phyloP scores from a whole-genome alignment of 2,329 filamentous ascomycete genomes.

The Plectosphaerella cucumerina region DNA sequence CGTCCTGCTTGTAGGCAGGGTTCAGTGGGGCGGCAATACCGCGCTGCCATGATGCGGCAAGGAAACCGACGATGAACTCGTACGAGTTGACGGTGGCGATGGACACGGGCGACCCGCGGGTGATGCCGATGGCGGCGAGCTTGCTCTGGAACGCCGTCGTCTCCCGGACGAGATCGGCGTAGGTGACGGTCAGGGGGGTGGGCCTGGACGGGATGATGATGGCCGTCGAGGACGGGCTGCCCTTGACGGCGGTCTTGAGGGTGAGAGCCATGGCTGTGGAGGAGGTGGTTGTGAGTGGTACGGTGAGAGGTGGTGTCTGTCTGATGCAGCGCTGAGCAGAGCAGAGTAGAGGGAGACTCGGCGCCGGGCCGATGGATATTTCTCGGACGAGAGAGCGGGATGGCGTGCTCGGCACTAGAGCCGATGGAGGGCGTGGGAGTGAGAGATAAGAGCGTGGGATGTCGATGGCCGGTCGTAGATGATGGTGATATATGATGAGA shows the following conservation, averaged over 20 bases:
- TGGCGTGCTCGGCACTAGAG: constrained; percentile 1
- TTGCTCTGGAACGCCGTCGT: constrained; percentile 70
- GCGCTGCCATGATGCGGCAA: constrained; percentile 81
- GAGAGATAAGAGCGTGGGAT: too few species aligned
- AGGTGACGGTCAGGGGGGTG: constrained; percentile 61
- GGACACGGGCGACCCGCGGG: constrained; percentile 67
- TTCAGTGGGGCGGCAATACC: constrained; percentile 84
- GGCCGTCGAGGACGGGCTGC: constrained; percentile 45
- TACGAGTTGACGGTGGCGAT: constrained; percentile 82
- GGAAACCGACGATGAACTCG: constrained; percentile 83
- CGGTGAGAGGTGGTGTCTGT: neutral
- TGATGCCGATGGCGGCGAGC: constrained; percentile 71
- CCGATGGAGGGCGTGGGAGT: too few species aligned
- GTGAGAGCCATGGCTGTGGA: constrained; percentile 32
- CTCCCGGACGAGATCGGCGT: constrained; percentile 62
- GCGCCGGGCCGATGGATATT: neutral
- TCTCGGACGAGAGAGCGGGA: neutral
- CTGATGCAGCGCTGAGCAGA: too few species aligned
- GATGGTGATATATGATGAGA: too few species aligned
- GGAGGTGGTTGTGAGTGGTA: neutral
- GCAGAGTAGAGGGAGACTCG: neutral
- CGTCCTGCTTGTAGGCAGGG: constrained; percentile 81
- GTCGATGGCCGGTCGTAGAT: too few species aligned
- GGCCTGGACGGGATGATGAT: constrained; percentile 70
- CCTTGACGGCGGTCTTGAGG: constrained; percentile 47